Base-by-base conservation (phyloP, 225 moss, liverwort and hornwort genomes). In the Pseudoscleropodium purum region DNA sequence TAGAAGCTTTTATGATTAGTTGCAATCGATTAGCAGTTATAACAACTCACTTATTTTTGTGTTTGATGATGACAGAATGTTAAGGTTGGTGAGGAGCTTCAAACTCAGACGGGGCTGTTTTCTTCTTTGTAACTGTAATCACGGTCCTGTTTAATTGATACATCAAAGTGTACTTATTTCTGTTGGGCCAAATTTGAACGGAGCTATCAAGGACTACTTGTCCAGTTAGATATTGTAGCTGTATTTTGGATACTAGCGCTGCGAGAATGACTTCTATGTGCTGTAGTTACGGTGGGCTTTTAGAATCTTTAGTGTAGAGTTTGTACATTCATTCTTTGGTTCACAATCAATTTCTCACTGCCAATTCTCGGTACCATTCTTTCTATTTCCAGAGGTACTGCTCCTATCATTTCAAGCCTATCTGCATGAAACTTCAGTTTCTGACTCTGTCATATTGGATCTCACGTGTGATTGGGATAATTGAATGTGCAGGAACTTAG, bases 1-100 rank as follows among this genome's bases (percentile, higher is more conserved):
- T 56, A 31, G 56, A 78, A 86, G 33, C 60, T 57, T 82, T 82
- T 68, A 31, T 75, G 51, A 29, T 66, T 67, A 20, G 70, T 87
- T 87, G 62, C 81, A 87, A 66, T 79, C 43, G 56, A 74, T 60
- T 52, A 87, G 76, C 79, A 64, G 78, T 81, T 52, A 74, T 81
- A 84, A 76, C 62, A 88, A 81, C 87, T 89, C 59, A 64, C 77
- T 87, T 49, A 54, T 52, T 91, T 80, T 84, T 90, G 85, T 90
- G 84, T 91, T 89, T 90, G 88, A 72, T 93, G 91, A 90, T 95
- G 86, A 91, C 95, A 95, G 94, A 95, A 93, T 92, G 95, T 95
- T 63, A 95, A 95, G 95, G 95, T 95, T 90, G 91, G 94, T 95
- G 95, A 90, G 88, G 90, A 90, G 90, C 87, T 90, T 91, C 83